Percentiles rank a stretch among this genome's conserved stretches.
Evolutionary conservation across 257 asterid species (phyloP).

Genomic region (Handroanthus guayacan): DNA sequence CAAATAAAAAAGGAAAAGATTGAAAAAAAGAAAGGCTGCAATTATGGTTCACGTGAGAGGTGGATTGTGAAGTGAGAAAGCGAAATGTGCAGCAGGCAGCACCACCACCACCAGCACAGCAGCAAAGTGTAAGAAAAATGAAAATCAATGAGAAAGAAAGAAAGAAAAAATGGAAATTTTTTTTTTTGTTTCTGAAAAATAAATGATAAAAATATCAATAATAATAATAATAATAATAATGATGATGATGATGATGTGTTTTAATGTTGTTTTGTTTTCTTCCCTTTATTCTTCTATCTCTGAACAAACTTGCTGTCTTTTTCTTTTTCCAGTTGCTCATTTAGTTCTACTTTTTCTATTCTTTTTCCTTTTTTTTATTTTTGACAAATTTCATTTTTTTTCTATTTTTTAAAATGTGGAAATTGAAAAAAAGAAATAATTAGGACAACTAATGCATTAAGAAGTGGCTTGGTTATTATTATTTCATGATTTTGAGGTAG

Average conservation of each 20-base stretch:
- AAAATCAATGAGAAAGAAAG: conserved; percentile 3
- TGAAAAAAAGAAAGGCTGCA: conserved; percentile 45
- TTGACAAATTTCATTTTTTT: not conserved
- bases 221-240: not conserved
- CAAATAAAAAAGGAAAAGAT: conserved; percentile 21
- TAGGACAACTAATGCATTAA: conserved; percentile 10
- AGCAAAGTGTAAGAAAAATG: conserved; percentile 36
- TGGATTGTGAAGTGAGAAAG: conserved; percentile 70
- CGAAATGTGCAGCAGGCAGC: conserved; percentile 63
- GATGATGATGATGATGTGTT: not conserved
- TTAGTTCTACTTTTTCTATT: not conserved
- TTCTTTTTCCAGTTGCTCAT: not conserved
- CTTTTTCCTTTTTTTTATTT: not conserved
- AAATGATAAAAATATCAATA: conserved; percentile 30
- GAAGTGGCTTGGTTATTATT: conserved; percentile 13
- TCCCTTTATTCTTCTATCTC: not conserved
- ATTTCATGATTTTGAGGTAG: conserved; percentile 6
- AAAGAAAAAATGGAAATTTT: not conserved
- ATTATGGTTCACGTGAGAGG: conserved; percentile 69
- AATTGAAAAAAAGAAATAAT: not conserved
- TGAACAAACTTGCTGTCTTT: conserved; percentile 8
- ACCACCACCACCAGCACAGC: conserved; percentile 48
- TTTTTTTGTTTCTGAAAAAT: conserved; percentile 2
- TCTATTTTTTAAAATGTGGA: not conserved
- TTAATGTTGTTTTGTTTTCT: not conserved